A percentile compares a stretch with the other conserved stretches of the same genome.
These are phyloP conservation scores for Phytophthora pisi DNA, from an alignment of 352 stramenopile genomes.

Conservation along the genomic window DNA sequence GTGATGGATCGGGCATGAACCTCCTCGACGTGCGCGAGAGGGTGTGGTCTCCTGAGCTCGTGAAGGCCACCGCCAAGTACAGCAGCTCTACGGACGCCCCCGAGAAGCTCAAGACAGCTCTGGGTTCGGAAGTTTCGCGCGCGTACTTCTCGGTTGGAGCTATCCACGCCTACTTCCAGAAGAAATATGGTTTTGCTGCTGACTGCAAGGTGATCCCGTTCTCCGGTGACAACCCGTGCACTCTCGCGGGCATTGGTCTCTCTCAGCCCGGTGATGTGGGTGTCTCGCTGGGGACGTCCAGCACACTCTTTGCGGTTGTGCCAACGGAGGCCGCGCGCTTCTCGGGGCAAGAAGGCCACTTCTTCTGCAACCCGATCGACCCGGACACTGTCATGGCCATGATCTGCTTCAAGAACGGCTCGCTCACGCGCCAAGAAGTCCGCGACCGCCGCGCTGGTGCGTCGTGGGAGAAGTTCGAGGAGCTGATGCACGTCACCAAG, in stretches of 20 bases:
- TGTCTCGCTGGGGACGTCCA: constrained; percentile 71
- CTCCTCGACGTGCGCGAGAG: constrained; percentile 68
- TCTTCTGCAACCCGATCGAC: constrained; percentile 84
- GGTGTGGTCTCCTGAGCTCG: constrained; percentile 60
- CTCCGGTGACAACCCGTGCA: constrained; percentile 86
- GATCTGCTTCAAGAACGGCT: constrained; percentile 90
- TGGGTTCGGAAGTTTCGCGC: constrained; percentile 50
- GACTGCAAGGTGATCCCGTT: constrained; percentile 74
- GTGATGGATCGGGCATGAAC: constrained; percentile 87
- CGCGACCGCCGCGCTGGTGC: constrained; percentile 44
- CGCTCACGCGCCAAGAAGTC: constrained; percentile 71
- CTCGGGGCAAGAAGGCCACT: constrained; percentile 74
- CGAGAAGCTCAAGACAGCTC: constrained; percentile 29
- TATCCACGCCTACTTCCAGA: constrained; percentile 68
- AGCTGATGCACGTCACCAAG: constrained; percentile 45
- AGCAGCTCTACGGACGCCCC: constrained; percentile 23
- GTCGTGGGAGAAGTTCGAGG: constrained; percentile 64
- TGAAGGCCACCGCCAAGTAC: constrained; percentile 45
- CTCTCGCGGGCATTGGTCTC: constrained; percentile 69
- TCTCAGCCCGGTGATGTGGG: constrained; percentile 57
- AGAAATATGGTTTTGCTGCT: constrained; percentile 62
- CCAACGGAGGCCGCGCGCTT: constrained; percentile 45
- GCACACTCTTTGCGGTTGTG: constrained; percentile 67
- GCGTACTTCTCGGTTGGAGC: constrained; percentile 52
- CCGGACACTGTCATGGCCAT: constrained; percentile 79